These are phyloP conservation scores for Capniomyces stellatus DNA, from an alignment of 371 early-diverging fungal genomes.

Conservation along the genomic window DNA sequence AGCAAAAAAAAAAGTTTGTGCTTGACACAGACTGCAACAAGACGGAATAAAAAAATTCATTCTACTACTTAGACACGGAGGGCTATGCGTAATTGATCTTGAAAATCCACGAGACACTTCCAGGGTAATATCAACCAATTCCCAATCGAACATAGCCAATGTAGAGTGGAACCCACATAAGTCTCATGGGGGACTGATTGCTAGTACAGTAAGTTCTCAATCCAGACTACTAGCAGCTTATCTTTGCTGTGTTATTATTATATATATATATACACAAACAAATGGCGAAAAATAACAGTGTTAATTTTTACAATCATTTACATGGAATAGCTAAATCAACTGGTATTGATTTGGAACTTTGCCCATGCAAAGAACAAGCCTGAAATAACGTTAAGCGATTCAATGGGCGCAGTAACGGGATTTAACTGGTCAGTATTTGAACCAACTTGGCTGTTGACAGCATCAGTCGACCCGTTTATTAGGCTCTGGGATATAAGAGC, in stretches of 20 bases:
- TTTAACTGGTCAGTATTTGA: slow-evolving; percentile 4
- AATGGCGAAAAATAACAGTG: no score
- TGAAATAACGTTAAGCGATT: neutral
- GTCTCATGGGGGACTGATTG: neutral
- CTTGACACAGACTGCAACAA: neutral
- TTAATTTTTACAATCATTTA: no score
- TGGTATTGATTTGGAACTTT: slow-evolving; percentile 3
- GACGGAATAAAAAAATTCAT: neutral
- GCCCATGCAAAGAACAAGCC: slow-evolving; percentile 3
- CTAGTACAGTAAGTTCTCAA: slow-evolving; percentile 3
- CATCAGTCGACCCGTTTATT: slow-evolving; percentile 3
- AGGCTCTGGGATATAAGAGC: slow-evolving; percentile 2
- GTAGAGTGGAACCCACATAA: slow-evolving; percentile 4
- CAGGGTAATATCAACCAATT: neutral
- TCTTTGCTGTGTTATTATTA: no score
- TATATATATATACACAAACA: no score
- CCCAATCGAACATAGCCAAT: slow-evolving; percentile 2
- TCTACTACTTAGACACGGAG: neutral
- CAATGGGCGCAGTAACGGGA: slow-evolving; percentile 1
- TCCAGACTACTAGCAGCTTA: no score
- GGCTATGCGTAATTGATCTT: neutral
- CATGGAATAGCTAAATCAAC: neutral
- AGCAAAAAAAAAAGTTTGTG: no score
- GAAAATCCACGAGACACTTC: neutral
- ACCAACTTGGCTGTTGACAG: neutral